phyloP scores from a whole-genome alignment of 257 asterid genomes.

The Petunia secreta region DNA sequence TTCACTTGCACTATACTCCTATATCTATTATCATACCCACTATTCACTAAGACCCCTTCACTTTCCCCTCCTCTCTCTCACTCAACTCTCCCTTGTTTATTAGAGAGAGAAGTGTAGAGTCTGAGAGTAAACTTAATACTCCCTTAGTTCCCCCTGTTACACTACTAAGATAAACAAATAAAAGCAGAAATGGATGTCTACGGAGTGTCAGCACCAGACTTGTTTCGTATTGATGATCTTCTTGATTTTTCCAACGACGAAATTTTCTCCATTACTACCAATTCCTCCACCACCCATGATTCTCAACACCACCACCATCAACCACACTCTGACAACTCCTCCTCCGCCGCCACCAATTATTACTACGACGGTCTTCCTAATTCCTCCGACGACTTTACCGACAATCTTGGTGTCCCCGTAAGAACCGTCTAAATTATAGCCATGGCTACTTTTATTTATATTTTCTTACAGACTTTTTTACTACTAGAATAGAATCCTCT shows the following conservation, averaged over 20 bases:
- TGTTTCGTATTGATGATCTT: conserved; percentile 57
- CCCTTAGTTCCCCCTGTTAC: no score
- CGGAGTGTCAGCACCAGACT: conserved; percentile 44
- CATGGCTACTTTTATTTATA: no score
- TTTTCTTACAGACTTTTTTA: no score
- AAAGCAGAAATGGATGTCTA: conserved; percentile 52
- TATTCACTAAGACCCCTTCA: not conserved
- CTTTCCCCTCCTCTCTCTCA: not conserved
- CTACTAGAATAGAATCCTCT: no score
- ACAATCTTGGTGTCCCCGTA: conserved; percentile 59
- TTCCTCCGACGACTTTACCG: conserved; percentile 45
- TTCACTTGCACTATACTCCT: conserved; percentile 27
- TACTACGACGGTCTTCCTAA: conserved; percentile 29
- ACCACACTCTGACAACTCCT: conserved; percentile 30
- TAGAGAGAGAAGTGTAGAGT: conserved; percentile 22
- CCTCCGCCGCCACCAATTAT: conserved; percentile 7
- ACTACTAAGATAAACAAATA: not conserved
- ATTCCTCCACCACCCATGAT: conserved; percentile 31
- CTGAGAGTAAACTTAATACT: not conserved
- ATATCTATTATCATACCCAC: not conserved
- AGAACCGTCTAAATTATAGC: conserved; percentile 7
- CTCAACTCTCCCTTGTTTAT: conserved; percentile 10
- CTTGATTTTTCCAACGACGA: conserved; percentile 62
- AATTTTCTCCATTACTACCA: conserved; percentile 40
- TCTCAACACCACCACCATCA: conserved; percentile 42